Evolutionary conservation across 441 rosid species (phyloP).

Genomic region (Aleurites moluccanus): DNA sequence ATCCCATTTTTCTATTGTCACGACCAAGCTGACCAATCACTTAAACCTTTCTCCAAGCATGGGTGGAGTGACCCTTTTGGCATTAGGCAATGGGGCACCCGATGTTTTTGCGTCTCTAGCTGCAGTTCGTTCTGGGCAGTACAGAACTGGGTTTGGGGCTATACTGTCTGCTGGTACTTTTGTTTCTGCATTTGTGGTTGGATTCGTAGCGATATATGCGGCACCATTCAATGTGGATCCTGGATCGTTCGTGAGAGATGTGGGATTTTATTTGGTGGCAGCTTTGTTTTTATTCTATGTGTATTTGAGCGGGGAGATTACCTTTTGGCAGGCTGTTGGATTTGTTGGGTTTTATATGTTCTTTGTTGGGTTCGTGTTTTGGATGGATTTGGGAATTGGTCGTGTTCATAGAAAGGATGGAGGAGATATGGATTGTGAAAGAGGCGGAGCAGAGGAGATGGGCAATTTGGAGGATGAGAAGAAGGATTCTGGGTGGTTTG

Average conservation of each 20-base stretch:
- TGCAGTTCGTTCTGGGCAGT: constrained; percentile 83
- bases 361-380: constrained; percentile 90
- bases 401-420: constrained; percentile 23
- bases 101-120: constrained; percentile 89
- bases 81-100: constrained; percentile 93
- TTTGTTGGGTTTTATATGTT: constrained; percentile 80
- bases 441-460: constrained; percentile 36
- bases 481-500: constrained; percentile 26
- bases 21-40: constrained; percentile 73
- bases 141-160: constrained; percentile 88
- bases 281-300: constrained; percentile 78
- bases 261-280: constrained; percentile 68
- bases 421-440: constrained; percentile 26
- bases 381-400: constrained; percentile 78
- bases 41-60: constrained; percentile 77
- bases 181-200: constrained; percentile 88
- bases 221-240: constrained; percentile 80
- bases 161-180: constrained; percentile 89
- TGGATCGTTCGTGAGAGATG: constrained; percentile 74
- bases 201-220: constrained; percentile 84
- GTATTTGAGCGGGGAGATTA: constrained; percentile 93
- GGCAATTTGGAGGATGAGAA: constrained; percentile 36
- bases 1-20: constrained; percentile 86
- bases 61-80: constrained; percentile 93
- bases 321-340: constrained; percentile 86